phyloP scores from a whole-genome alignment of 257 asterid species.

The Mentha longifolia region DNA sequence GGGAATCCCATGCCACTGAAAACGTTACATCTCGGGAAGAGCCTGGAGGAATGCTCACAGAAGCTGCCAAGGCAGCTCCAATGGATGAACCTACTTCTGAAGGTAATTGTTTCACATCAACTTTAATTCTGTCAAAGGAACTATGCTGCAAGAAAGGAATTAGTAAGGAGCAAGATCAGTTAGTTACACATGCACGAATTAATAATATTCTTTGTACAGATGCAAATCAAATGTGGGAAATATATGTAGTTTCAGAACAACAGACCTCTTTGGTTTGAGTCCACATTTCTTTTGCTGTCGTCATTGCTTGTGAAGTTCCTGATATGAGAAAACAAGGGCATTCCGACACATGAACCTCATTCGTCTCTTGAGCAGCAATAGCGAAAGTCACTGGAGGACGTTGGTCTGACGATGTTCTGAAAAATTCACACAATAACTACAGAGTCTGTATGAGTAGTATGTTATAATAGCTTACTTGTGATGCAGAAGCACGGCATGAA shows the following conservation, averaged over 20 bases:
- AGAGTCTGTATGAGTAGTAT: too few relatives aligned
- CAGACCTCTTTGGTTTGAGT: constrained; percentile 75
- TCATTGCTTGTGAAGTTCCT: constrained; percentile 56
- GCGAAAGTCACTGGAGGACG: constrained; percentile 73
- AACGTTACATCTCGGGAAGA: constrained; percentile 58
- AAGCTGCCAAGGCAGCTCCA: constrained; percentile 86
- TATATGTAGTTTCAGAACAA: neutral
- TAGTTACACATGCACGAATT: too few relatives aligned
- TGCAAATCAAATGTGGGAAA: neutral
- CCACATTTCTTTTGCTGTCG: constrained; percentile 75
- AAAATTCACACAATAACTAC: too few relatives aligned
- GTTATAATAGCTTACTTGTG: constrained; percentile 57
- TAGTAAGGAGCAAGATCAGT: neutral
- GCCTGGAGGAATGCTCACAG: constrained; percentile 63
- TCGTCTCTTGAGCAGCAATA: constrained; percentile 74
- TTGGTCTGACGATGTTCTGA: constrained; percentile 55
- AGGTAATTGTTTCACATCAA: constrained; percentile 51
- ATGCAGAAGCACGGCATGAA: constrained; percentile 70
- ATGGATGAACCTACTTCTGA: constrained; percentile 71
- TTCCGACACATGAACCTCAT: constrained; percentile 64
- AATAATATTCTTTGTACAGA: too few relatives aligned
- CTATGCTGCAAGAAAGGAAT: constrained; percentile 45
- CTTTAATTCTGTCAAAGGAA: constrained; percentile 58
- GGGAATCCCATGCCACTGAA: constrained; percentile 86
- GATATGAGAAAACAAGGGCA: constrained; percentile 74